Conservation (phyloP, 352 stramenopile genomes). For the Globisporangium paroecandrum region DNA sequence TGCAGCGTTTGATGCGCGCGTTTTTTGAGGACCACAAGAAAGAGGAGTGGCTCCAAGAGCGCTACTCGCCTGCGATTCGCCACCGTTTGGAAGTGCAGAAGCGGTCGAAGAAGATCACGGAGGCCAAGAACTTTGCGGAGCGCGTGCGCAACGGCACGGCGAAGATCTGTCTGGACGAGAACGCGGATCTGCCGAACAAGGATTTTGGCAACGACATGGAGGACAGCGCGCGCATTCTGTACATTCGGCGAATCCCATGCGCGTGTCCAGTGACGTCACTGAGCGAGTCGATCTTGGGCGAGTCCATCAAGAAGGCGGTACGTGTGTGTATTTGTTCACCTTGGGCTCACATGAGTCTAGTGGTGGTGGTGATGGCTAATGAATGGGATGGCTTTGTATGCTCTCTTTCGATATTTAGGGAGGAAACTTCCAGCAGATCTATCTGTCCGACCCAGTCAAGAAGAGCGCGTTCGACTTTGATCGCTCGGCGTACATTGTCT, state of each 20-base stretch:
- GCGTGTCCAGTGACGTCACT: conserved; percentile 65
- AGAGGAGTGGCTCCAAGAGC: conserved; percentile 85
- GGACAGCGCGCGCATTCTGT: conserved; percentile 71
- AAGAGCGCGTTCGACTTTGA: conserved; percentile 87
- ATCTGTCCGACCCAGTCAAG: conserved; percentile 81
- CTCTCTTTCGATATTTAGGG: conserved; percentile 32
- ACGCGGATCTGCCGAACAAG: conserved; percentile 32
- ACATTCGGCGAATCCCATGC: conserved; percentile 78
- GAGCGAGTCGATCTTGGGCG: conserved; percentile 61
- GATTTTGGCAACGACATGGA: conserved; percentile 81
- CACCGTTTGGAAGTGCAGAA: conserved; percentile 65
- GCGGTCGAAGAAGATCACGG: conserved; percentile 58
- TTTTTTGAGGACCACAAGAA: conserved; percentile 85
- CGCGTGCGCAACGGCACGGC: conserved; percentile 46
- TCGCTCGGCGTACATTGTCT: conserved; percentile 82
- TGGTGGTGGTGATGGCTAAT: conserved; percentile 6
- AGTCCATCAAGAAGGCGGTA: conserved; percentile 83
- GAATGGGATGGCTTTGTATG: background rate
- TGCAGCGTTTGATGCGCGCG: conserved; percentile 68
- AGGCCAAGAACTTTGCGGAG: conserved; percentile 75
- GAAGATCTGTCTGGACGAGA: conserved; percentile 68
- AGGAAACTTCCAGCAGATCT: conserved; percentile 69
- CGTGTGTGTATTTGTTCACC: conserved; percentile 11
- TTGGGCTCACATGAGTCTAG: background rate
- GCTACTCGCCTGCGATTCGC: conserved; percentile 76